Conservation (phyloP, 805 yeast genomes). For the Starmerella lactis-condensi region DNA sequence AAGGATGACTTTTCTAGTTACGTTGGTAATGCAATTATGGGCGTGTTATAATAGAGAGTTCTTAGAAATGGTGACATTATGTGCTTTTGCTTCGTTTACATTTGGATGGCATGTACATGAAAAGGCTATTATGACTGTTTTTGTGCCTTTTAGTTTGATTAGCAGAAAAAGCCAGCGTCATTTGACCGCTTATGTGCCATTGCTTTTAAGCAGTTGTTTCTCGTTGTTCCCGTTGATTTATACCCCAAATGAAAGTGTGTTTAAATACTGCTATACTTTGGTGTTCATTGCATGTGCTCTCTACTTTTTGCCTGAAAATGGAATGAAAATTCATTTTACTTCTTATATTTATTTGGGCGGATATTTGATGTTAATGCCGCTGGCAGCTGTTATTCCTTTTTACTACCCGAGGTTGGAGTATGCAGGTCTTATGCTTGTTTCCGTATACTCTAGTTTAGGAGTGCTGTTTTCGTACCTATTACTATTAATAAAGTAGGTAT, state of each 20-base stretch:
- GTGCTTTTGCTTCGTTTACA: conserved; percentile 77
- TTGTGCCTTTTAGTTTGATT: conserved; percentile 71
- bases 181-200: conserved; percentile 48
- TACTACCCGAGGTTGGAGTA: conserved; percentile 45
- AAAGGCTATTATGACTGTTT: conserved; percentile 78
- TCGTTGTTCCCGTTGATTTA: conserved; percentile 74
- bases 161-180: conserved; percentile 54
- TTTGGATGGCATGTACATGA: conserved; percentile 99
- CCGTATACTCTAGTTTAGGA: conserved; percentile 76
- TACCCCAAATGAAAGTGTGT: conserved; percentile 59
- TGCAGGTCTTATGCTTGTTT: conserved; percentile 58
- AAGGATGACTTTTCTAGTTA: conserved; percentile 51
- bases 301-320: conserved; percentile 36
- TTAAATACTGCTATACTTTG: conserved; percentile 59
- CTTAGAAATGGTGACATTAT: conserved; percentile 64
- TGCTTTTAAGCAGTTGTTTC: conserved; percentile 65
- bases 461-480: conserved; percentile 69
- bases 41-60: conserved; percentile 36
- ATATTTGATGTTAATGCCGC: conserved; percentile 42
- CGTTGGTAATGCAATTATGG: conserved; percentile 67
- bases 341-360: conserved; percentile 49
- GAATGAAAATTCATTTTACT: conserved; percentile 45
- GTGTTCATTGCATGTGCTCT: conserved; percentile 71
- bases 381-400: conserved; percentile 39
- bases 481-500: conserved; percentile 1